Evolutionary conservation across 768 basidiomycete genomes (phyloP), one percentile per base, ranked within the genome.

Genomic region (Sporobolomyces phaffii): DNA sequence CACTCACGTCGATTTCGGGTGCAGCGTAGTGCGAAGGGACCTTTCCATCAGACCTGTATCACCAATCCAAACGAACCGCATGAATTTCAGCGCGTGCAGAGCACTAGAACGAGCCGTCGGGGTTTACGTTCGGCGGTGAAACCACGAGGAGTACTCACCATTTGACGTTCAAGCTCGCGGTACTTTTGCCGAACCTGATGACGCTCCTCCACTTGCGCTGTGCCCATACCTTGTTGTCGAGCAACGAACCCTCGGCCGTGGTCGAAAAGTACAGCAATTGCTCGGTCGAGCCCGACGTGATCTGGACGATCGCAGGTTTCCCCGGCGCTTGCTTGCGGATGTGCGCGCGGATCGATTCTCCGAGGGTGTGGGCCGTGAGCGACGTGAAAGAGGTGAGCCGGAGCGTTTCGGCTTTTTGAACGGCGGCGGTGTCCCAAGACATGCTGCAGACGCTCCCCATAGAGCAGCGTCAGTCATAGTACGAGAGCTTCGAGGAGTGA

Each of bases 141-240:
- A n/a, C n/a, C n/a, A n/a, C n/a, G 18, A 24, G n/a, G 20, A 45
- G 9, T 20, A 14, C 54, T 43, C 24, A 57, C 64, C 58, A 60
- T 44, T 65, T 65, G 50, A 65, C 11, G 34, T 47, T 59, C 40
- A 65, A 41, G 6, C n/a, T 22, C 2, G 64, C 64, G 2, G 57
- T 65, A 44, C 57, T 60, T 50, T 60, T 65, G 24, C 64, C 64
- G 22, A n/a, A 67, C 24, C 65, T 28, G 8, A 59, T 33, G 11
- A 68, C 66, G 36, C 36, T 47, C n/a, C 40, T 43, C 26, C 66
- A 51, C 29, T 68, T 68, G 9, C 66, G 17, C 36, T 36, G 38
- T 0, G 66, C 66, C 66, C 66, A 68, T 20, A 58, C 22, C 14
- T 41, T 48, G 54, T 44, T 44, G 48, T 58, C 56, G 17, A 58